Conservation (phyloP, 2,329 filamentous ascomycete species). For the Trichoderma breve region DNA sequence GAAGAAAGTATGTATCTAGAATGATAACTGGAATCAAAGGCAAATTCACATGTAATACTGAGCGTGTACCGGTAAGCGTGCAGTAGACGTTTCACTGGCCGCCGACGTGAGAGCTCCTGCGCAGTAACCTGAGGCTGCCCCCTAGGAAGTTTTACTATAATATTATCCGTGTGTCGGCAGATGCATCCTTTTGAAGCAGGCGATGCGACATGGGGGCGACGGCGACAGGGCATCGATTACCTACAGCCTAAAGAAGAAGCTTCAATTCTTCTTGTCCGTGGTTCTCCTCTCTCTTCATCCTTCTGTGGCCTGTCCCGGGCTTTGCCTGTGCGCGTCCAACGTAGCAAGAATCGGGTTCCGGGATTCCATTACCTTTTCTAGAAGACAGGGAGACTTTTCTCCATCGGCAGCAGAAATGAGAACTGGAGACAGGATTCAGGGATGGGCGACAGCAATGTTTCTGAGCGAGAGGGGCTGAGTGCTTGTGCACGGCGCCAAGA, state of each 20-base stretch:
- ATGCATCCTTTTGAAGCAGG: neutral
- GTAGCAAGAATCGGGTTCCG: neutral
- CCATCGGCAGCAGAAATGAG: neutral
- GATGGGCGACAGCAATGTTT: neutral
- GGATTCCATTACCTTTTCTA: neutral
- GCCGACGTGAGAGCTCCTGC: neutral
- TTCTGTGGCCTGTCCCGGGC: neutral
- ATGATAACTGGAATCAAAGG: neutral
- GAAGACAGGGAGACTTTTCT: constrained; percentile 2
- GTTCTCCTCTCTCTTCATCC: neutral
- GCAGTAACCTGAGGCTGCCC: neutral
- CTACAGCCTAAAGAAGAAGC: constrained; percentile 13
- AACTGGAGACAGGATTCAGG: constrained; percentile 6
- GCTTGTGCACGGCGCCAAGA: constrained; percentile 11
- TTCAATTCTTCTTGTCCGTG: neutral
- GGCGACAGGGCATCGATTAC: neutral
- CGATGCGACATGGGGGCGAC: constrained; percentile 2
- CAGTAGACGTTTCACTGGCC: neutral
- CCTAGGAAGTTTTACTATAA: neutral
- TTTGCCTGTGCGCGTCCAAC: neutral
- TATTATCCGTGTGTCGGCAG: neutral
- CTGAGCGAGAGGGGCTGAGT: constrained; percentile 7
- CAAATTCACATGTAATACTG: neutral
- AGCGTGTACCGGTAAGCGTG: neutral
- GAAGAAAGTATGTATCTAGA: too few relatives aligned